phyloP scores from a whole-genome alignment of 2,329 filamentous ascomycete genomes.

The Lasiodiplodia gonubiensis region DNA sequence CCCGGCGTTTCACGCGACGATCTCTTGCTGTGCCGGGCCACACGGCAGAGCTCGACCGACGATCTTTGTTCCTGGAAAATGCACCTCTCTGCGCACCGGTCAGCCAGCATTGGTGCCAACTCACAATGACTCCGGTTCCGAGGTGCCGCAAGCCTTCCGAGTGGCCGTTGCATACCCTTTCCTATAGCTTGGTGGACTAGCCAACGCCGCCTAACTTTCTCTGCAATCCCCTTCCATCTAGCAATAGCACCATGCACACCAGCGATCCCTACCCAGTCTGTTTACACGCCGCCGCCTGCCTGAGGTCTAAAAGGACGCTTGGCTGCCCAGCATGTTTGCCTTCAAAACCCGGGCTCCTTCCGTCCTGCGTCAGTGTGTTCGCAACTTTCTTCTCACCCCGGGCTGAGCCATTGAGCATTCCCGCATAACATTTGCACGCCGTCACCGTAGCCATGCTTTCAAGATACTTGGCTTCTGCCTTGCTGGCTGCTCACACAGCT shows the following conservation, averaged over 20 bases:
- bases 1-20: conserved; percentile 16
- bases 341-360: conserved; percentile 1
- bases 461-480: conserved; percentile 15
- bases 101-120: conserved; percentile 22
- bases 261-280: conserved; percentile 6
- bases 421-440: background rate
- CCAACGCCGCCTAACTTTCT: background rate
- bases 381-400: background rate
- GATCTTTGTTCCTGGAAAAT: background rate
- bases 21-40: conserved; percentile 7
- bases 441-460: conserved; percentile 10
- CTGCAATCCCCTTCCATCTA: conserved; percentile 7
- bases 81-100: background rate
- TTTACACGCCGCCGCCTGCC: background rate
- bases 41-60: background rate
- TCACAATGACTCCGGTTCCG: conserved; percentile 10
- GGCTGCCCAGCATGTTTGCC: conserved; percentile 17
- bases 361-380: conserved; percentile 1
- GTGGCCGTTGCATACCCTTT: background rate
- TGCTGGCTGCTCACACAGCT: conserved; percentile 11
- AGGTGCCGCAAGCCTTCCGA: background rate
- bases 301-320: conserved; percentile 2
- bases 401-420: background rate
- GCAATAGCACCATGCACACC: background rate
- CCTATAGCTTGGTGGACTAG: background rate